Evolutionary conservation across 1,139 yeast species (phyloP).

Genomic region (Nakaseomyces uthaithaninus): DNA sequence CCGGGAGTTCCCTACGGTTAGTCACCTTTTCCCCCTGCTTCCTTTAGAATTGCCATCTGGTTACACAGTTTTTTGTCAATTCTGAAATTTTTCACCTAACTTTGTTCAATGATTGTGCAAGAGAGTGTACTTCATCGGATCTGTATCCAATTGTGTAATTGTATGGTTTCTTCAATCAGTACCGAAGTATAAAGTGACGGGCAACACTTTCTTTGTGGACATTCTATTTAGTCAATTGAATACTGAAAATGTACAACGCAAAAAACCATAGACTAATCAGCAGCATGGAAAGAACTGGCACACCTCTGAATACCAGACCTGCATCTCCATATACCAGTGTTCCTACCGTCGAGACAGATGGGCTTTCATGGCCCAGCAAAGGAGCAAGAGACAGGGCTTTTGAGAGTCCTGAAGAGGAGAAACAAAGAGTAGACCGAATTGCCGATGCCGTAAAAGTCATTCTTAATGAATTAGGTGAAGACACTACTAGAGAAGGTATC

Average conservation of each 20-base stretch:
- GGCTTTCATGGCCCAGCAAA: conserved; percentile 87
- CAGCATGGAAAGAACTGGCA: conserved; percentile 20
- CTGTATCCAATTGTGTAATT: no score
- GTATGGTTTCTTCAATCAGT: no score
- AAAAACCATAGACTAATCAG: conserved; percentile 3
- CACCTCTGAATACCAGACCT: conserved; percentile 62
- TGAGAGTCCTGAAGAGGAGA: conserved; percentile 55
- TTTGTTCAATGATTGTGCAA: no score
- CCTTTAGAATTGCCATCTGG: no score
- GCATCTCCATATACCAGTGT: conserved; percentile 76
- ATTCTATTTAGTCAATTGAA: no score
- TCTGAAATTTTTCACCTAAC: no score
- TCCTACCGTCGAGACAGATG: conserved; percentile 85
- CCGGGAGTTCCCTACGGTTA: no score
- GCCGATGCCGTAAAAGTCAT: conserved; percentile 81
- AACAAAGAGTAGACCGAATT: conserved; percentile 57
- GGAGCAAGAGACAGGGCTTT: conserved; percentile 77
- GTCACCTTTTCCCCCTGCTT: no score
- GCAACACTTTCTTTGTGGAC: no score
- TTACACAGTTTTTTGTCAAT: no score
- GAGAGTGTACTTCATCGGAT: no score
- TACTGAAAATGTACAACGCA: not conserved
- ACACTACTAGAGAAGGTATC: conserved; percentile 78
- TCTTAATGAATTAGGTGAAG: conserved; percentile 84
- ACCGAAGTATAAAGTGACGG: no score